Conservation (phyloP, 169 alveolate genomes). For the Cryptosporidium baileyi region DNA sequence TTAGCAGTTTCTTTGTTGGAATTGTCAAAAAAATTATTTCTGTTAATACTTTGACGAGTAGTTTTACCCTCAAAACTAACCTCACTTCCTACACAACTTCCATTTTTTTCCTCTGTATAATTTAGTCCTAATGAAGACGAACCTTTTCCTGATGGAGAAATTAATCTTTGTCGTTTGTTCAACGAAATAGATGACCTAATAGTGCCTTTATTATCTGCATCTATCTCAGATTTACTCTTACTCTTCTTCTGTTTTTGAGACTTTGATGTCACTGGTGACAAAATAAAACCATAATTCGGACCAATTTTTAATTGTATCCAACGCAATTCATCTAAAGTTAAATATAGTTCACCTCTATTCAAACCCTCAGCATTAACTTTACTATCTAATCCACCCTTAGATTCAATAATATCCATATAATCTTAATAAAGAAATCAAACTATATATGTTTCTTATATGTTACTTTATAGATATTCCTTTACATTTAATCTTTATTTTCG, state of each 20-base stretch:
- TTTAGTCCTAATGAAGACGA: not conserved
- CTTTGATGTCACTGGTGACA: slow-evolving; percentile 20
- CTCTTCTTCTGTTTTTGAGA: slow-evolving; percentile 13
- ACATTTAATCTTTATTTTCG: too few relatives aligned
- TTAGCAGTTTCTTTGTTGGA: not conserved
- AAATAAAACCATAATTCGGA: slow-evolving; percentile 42
- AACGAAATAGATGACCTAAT: not conserved
- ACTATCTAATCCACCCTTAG: not conserved
- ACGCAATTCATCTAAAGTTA: slow-evolving; percentile 49
- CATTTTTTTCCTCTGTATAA: slow-evolving; percentile 2
- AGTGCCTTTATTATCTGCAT: not conserved
- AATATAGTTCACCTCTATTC: slow-evolving; percentile 35
- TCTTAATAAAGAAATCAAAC: too few relatives aligned
- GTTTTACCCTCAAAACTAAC: slow-evolving; percentile 26
- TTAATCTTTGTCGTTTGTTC: slow-evolving; percentile 14
- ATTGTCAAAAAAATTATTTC: not conserved
- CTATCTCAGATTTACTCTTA: not conserved
- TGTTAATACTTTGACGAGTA: slow-evolving; percentile 6
- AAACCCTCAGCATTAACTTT: slow-evolving; percentile 25
- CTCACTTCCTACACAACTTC: not conserved
- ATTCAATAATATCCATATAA: not conserved
- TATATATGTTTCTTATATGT: too few relatives aligned
- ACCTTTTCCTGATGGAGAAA: not conserved
- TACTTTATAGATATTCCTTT: too few relatives aligned
- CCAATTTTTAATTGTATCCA: slow-evolving; percentile 51